Base-by-base conservation (phyloP, 164 flowering plant species). In the Umbellularia californica region DNA sequence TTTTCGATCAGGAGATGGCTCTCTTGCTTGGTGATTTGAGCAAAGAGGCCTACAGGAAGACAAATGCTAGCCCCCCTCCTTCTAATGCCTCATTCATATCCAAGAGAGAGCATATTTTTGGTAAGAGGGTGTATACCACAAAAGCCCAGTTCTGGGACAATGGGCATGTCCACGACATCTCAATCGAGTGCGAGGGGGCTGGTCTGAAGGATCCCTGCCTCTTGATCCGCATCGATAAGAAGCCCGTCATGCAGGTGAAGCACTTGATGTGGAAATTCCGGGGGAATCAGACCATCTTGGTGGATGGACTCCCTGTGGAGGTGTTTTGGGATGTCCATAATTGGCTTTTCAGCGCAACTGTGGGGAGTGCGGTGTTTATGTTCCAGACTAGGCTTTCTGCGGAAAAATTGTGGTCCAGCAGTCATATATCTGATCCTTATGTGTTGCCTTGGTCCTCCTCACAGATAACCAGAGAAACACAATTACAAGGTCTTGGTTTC, bases 311-410 rank as follows among this genome's bases (percentile, higher is more conserved):
- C n/a, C 83, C 92, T 0, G 89, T 93, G 0, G 97, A 92, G 47
- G 84, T 92, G 50, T 90, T 82, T 76, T 92, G 97, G 97, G 97
- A 92, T 86, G 94, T 90, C 30, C 87, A 93, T 78, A 88, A 82
- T 80, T 93, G 97, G 97, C 84, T 93, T 24, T 93, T 90, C 68
- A 82, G 90, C 22, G 12, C 84, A 24, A 27, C 85, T 7, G 33
- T 75, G 41, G 92, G 93, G 63, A 85, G 80, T 82, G 97, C 95
- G n/a, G 91, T 93, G 60, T 91, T 93, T 73, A 86, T 93, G 97
- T 93, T 93, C 84, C 89, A 82, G 81, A 85, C 90, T n/a, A 80
- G 90, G 75, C 81, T 79, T n/a, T 83, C 94, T 0, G 86, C 87
- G 0, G 96, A 91, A 80, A 91, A 91, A 83, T 67, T 87, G 74